A percentile compares a stretch with the other conserved stretches of the same genome.
These are phyloP conservation scores for Hyphodiscus sp. DNA, from an alignment of 2,329 filamentous ascomycete species.

Conservation along the genomic window DNA sequence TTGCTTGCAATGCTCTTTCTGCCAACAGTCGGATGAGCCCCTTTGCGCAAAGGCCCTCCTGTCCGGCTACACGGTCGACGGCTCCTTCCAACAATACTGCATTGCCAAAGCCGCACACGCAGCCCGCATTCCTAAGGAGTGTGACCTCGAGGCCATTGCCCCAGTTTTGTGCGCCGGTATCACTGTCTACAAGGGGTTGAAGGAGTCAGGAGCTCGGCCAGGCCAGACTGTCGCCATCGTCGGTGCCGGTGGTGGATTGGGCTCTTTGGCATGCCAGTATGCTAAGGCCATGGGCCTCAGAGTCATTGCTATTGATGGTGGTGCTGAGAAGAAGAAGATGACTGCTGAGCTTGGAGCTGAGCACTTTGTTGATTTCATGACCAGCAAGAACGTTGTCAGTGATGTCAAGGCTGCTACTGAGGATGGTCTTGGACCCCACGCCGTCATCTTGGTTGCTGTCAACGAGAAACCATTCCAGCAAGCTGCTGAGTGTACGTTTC, in stretches of 20 bases:
- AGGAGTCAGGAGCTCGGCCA: conserved; percentile 69
- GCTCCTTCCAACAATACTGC: conserved; percentile 88
- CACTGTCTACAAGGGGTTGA: conserved; percentile 87
- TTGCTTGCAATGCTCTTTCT: conserved; percentile 79
- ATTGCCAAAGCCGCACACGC: conserved; percentile 83
- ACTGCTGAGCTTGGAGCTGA: conserved; percentile 63
- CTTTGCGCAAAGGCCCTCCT: conserved; percentile 70
- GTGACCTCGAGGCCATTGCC: conserved; percentile 68
- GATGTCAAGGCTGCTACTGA: conserved; percentile 77
- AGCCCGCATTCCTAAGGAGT: conserved; percentile 71
- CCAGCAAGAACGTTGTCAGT: conserved; percentile 68
- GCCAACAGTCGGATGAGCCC: conserved; percentile 72
- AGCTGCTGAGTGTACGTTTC: conserved; percentile 49
- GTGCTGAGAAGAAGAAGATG: conserved; percentile 71
- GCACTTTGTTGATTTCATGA: conserved; percentile 74
- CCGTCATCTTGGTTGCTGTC: conserved; percentile 79
- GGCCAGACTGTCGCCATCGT: conserved; percentile 79
- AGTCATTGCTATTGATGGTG: conserved; percentile 75
- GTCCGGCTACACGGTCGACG: conserved; percentile 89
- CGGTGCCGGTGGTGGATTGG: conserved; percentile 78
- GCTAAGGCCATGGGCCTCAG: conserved; percentile 84
- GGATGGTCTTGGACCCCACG: conserved; percentile 79
- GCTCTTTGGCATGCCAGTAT: conserved; percentile 76
- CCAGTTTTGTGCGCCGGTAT: conserved; percentile 81
- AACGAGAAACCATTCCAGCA: conserved; percentile 93